Evolutionary conservation across 306 rosid genomes (phyloP).

Genomic region (Boehmeria nivea): DNA sequence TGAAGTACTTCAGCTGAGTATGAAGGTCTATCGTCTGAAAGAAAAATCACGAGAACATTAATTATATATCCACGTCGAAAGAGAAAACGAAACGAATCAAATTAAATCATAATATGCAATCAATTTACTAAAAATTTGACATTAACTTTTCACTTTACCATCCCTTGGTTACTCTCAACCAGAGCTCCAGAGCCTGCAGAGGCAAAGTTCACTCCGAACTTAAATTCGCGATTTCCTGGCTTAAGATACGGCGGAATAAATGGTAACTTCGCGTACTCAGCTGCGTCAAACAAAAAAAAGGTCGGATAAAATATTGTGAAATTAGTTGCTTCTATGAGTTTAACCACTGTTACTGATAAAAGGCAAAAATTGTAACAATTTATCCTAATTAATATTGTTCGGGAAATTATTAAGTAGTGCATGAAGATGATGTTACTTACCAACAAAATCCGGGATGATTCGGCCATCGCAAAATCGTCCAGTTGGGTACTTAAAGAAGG

Average conservation of each 20-base stretch:
- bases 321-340: too few species aligned
- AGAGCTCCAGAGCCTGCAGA: conserved; percentile 35
- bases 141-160: too few species aligned
- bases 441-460: conserved; percentile 35
- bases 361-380: too few species aligned
- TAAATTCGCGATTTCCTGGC: conserved; percentile 17
- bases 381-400: too few species aligned
- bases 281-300: too few species aligned
- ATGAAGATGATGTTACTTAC: too few species aligned
- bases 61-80: not conserved
- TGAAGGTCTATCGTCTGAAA: conserved; percentile 28
- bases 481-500: conserved; percentile 34
- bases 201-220: conserved; percentile 39
- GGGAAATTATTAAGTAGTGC: too few species aligned
- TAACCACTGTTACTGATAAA: too few species aligned
- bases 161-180: conserved; percentile 15
- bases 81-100: not conserved
- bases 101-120: not conserved
- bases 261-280: conserved; percentile 33
- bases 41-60: too few species aligned
- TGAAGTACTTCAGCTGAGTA: conserved; percentile 26
- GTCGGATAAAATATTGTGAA: too few species aligned
- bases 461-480: conserved; percentile 52
- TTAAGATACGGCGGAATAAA: conserved; percentile 32
- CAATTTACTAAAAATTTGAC: too few species aligned